These are phyloP conservation scores for Termitomyces sp. DNA, from an alignment of 768 basidiomycete genomes.

Conservation along the genomic window DNA sequence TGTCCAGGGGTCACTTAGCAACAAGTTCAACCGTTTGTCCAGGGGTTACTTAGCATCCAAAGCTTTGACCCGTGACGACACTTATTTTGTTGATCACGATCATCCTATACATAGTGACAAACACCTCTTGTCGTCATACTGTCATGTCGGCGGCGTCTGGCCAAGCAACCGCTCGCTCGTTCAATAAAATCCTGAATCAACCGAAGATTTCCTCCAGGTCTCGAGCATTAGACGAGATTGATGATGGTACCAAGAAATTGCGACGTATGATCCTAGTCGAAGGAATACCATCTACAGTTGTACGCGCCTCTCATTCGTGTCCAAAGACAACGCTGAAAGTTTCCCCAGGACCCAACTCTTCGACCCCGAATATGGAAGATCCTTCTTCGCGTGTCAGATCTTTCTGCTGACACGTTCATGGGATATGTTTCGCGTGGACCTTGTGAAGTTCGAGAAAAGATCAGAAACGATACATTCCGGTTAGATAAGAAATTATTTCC, in stretches of 20 bases:
- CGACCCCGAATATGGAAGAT: slow-evolving; percentile 95
- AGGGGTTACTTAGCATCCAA: no score
- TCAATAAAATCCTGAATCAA: slow-evolving; percentile 77
- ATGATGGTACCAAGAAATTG: slow-evolving; percentile 84
- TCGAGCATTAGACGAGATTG: slow-evolving; percentile 55
- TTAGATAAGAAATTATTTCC: slow-evolving; percentile 24
- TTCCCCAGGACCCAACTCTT: slow-evolving; percentile 67
- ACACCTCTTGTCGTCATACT: slow-evolving; percentile 1
- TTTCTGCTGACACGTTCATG: slow-evolving; percentile 74
- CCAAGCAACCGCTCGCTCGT: slow-evolving; percentile 59
- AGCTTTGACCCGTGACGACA: no score
- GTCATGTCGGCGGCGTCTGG: slow-evolving; percentile 11
- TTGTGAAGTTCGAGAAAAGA: slow-evolving; percentile 87
- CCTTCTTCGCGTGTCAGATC: slow-evolving; percentile 74
- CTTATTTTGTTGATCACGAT: slow-evolving; percentile 1
- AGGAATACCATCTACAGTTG: slow-evolving; percentile 77
- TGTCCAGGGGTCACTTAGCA: not conserved
- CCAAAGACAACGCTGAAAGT: not conserved
- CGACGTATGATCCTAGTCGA: slow-evolving; percentile 87
- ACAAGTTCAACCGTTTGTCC: no score
- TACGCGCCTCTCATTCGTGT: slow-evolving; percentile 34
- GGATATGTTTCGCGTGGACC: slow-evolving; percentile 81
- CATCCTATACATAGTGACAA: slow-evolving; percentile 5
- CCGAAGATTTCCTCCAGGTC: slow-evolving; percentile 64
- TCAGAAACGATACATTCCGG: slow-evolving; percentile 97